Conservation (phyloP, 2,329 filamentous ascomycete species). For the Pestalotiopsis sp. region DNA sequence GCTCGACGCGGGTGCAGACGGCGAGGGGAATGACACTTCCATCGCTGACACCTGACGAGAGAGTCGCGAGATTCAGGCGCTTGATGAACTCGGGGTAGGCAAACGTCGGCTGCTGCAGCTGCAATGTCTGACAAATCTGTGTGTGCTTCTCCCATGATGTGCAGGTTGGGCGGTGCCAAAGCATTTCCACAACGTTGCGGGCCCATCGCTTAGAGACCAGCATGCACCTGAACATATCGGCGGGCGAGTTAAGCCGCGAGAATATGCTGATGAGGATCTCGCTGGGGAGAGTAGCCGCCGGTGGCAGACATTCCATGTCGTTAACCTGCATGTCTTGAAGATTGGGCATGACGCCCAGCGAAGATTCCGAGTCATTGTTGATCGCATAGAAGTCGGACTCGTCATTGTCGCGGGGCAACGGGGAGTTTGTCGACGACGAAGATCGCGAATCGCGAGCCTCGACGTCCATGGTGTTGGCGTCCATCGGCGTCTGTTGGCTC, state of each 20-base stretch:
- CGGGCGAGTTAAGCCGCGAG: slow-evolving; percentile 74
- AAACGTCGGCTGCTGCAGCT: slow-evolving; percentile 76
- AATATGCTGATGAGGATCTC: slow-evolving; percentile 96
- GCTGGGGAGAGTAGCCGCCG: slow-evolving; percentile 83
- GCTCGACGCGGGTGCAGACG: slow-evolving; percentile 87
- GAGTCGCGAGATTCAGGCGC: slow-evolving; percentile 82
- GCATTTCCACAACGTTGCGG: slow-evolving; percentile 84
- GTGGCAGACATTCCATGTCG: slow-evolving; percentile 70
- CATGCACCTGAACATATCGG: slow-evolving; percentile 86
- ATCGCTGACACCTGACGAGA: slow-evolving; percentile 79
- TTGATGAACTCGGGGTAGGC: slow-evolving; percentile 89
- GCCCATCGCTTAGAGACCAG: slow-evolving; percentile 95
- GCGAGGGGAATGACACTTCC: slow-evolving; percentile 83
- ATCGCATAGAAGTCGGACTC: slow-evolving; percentile 92
- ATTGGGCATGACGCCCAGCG: slow-evolving; percentile 74
- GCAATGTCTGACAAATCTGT: slow-evolving; percentile 79
- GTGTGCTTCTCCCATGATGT: slow-evolving; percentile 82
- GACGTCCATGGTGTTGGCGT: slow-evolving; percentile 30
- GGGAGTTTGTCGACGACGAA: slow-evolving; percentile 74
- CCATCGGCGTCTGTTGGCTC: slow-evolving; percentile 5
- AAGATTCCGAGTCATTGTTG: slow-evolving; percentile 92
- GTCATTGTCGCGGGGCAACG: slow-evolving; percentile 77
- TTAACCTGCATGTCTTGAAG: slow-evolving; percentile 74
- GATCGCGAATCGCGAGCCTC: slow-evolving; percentile 56
- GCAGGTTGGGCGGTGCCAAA: slow-evolving; percentile 94